Evolutionary conservation across 176 grass and related monocot species (phyloP).

Genomic region (Secale cereale): DNA sequence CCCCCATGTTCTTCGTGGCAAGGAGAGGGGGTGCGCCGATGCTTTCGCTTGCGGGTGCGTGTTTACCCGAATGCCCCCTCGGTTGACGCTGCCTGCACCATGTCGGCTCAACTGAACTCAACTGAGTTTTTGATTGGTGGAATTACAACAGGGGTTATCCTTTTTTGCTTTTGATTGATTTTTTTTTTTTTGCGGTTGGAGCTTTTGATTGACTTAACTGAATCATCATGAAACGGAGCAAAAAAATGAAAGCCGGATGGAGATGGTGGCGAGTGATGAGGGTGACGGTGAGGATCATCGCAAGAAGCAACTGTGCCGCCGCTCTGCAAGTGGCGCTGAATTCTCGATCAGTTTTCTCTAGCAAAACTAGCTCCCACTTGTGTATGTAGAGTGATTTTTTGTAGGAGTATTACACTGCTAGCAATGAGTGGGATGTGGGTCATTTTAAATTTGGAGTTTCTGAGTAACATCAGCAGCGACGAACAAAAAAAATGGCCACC

Average conservation of each 20-base stretch:
- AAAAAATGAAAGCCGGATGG: no score
- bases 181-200: no score
- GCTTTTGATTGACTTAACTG: background rate
- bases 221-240: background rate
- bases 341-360: background rate
- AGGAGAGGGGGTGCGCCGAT: background rate
- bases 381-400: background rate
- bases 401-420: no score
- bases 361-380: background rate
- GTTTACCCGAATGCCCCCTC: slow-evolving; percentile 20
- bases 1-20: background rate
- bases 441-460: background rate
- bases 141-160: background rate
- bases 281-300: background rate
- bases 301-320: background rate
- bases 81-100: background rate
- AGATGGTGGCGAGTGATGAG: background rate
- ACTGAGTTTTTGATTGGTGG: background rate
- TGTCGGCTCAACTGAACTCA: no score
- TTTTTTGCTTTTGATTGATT: background rate
- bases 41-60: slow-evolving; percentile 2
- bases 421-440: background rate
- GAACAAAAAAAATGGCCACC: background rate
- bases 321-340: background rate
- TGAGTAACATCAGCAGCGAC: background rate